A percentile compares a stretch with the other conserved stretches of the same genome.
Evolutionary conservation across 176 grass and related monocot species (phyloP).

Genomic region (Secale cereale): DNA sequence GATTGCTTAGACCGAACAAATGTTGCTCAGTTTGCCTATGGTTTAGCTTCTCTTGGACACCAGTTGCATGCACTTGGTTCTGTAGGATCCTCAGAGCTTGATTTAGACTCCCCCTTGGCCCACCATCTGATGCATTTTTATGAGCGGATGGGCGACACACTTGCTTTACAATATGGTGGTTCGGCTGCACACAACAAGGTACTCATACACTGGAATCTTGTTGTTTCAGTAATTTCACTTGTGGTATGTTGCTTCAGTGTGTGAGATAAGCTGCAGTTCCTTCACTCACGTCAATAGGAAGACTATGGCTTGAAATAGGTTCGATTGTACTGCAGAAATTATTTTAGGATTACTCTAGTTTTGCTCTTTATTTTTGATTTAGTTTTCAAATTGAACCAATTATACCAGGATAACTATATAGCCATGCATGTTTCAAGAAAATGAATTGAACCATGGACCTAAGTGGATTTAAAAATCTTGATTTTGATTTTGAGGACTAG

Average conservation of each 20-base stretch:
- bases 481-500: not conserved
- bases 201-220: slow-evolving; percentile 30
- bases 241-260: slow-evolving; percentile 9
- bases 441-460: slow-evolving; percentile 18
- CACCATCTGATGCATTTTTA: slow-evolving; percentile 88
- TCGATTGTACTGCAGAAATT: not conserved
- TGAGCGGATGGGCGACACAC: slow-evolving; percentile 93
- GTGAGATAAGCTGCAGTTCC: slow-evolving; percentile 10
- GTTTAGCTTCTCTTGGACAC: slow-evolving; percentile 83
- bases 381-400: slow-evolving; percentile 1
- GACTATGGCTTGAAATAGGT: slow-evolving; percentile 24
- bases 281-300: not conserved
- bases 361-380: slow-evolving; percentile 4
- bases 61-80: slow-evolving; percentile 77
- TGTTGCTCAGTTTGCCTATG: slow-evolving; percentile 94
- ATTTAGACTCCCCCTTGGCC: slow-evolving; percentile 68
- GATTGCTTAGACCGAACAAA: slow-evolving; percentile 98
- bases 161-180: slow-evolving; percentile 93
- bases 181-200: slow-evolving; percentile 99
- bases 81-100: slow-evolving; percentile 50
- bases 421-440: not conserved
- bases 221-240: not conserved
- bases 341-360: not conserved
- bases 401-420: not conserved
- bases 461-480: not conserved